Evolutionary conservation across 192 early-diverging fungal species (phyloP).

Genomic region (Allomyces arbusculus): DNA sequence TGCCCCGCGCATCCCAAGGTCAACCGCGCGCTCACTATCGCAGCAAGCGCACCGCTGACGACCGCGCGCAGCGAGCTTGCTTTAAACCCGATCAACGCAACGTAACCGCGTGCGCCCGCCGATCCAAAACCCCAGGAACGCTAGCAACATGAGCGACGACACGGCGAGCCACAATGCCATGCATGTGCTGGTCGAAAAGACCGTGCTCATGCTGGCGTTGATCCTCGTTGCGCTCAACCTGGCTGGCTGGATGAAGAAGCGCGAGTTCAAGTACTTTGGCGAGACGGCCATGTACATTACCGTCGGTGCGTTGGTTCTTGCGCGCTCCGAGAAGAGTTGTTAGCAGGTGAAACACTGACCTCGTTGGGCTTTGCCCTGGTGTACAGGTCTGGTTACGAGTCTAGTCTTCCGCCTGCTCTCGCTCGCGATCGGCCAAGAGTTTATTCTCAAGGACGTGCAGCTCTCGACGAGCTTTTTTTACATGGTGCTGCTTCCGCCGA

Average conservation of each 20-base stretch:
- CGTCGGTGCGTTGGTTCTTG: constrained; percentile 13
- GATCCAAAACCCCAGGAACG: too few species aligned
- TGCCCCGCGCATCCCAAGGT: too few species aligned
- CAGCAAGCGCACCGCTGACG: too few species aligned
- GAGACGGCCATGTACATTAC: constrained; percentile 29
- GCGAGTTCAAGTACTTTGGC: constrained; percentile 31
- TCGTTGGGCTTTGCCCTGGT: neutral
- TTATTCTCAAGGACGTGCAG: constrained; percentile 15
- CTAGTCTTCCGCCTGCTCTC: neutral
- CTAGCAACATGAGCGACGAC: too few species aligned
- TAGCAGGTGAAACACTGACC: too few species aligned
- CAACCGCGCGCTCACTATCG: too few species aligned
- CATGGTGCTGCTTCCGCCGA: constrained; percentile 38
- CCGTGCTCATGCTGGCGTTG: constrained; percentile 26
- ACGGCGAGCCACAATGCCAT: too few species aligned
- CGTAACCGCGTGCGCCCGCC: too few species aligned
- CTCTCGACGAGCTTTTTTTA: constrained; percentile 31
- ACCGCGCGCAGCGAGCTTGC: too few species aligned
- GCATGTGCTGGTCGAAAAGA: constrained; percentile 2
- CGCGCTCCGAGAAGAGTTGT: too few species aligned
- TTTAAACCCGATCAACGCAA: too few species aligned
- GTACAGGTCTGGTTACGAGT: neutral
- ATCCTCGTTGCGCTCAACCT: constrained; percentile 29
- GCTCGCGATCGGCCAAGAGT: neutral
- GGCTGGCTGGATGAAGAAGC: constrained; percentile 24